phyloP scores from a whole-genome alignment of 2,329 filamentous ascomycete species.

The Leptosphaerulina australis region DNA sequence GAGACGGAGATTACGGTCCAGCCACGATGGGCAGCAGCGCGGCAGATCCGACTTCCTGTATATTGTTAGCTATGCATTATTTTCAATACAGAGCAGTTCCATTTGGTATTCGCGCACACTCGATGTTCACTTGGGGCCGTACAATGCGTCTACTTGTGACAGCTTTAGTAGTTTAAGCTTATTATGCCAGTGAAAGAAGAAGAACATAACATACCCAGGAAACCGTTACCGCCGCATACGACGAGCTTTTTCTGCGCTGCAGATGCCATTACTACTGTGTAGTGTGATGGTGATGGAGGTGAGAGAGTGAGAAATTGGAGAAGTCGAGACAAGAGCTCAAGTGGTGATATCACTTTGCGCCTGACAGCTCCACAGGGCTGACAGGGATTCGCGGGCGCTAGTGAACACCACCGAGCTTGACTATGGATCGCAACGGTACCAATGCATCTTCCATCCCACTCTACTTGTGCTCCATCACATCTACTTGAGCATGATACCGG shows the following conservation, averaged over 20 bases:
- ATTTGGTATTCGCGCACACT: too few relatives aligned
- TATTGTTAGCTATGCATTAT: too few relatives aligned
- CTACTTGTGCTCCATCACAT: too few relatives aligned
- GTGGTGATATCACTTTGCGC: constrained; percentile 46
- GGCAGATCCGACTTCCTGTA: constrained; percentile 81
- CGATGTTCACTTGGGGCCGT: too few relatives aligned
- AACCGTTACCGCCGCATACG: constrained; percentile 92
- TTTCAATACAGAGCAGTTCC: too few relatives aligned
- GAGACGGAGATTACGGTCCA: constrained; percentile 95
- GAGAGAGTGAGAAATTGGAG: neutral
- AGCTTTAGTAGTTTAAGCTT: neutral
- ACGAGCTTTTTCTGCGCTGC: constrained; percentile 77
- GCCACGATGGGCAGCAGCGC: constrained; percentile 79
- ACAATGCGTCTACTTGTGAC: too few relatives aligned
- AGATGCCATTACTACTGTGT: constrained; percentile 52
- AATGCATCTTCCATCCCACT: neutral
- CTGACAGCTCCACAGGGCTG: constrained; percentile 27
- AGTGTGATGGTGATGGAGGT: constrained; percentile 14
- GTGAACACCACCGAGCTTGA: constrained; percentile 4
- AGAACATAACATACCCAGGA: constrained; percentile 68
- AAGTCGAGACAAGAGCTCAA: constrained; percentile 20
- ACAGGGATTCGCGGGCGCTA: constrained; percentile 25
- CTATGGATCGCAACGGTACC: neutral
- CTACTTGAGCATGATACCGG: too few relatives aligned
- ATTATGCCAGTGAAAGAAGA: too few relatives aligned